Percentiles rank a stretch among this genome's conserved stretches.
Conservation (phyloP, 345 rosid genomes). For the Aquilaria yunnanensis region DNA sequence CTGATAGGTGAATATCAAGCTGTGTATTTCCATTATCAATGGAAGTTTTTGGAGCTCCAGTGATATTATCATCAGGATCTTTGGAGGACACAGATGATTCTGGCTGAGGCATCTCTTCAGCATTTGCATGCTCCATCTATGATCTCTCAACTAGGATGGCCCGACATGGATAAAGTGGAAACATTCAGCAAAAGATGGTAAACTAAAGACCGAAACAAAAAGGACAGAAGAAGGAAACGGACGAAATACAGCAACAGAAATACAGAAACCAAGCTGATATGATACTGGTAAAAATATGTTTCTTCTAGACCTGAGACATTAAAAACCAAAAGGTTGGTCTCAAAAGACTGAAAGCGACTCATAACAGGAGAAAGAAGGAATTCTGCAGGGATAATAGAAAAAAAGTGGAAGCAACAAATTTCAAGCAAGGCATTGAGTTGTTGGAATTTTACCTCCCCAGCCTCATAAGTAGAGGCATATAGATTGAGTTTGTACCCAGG, state of each 20-base stretch:
- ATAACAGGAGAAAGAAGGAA: too few species aligned
- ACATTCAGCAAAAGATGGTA: conserved; percentile 1
- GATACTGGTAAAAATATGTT: not conserved
- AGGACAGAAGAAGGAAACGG: conserved; percentile 15
- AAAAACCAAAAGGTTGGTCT: too few species aligned
- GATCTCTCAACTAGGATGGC: too few species aligned
- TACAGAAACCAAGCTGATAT: not conserved
- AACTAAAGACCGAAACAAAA: not conserved
- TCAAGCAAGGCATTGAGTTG: too few species aligned
- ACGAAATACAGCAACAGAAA: not conserved
- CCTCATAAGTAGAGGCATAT: too few species aligned
- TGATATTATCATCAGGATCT: conserved; percentile 5
- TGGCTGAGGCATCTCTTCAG: conserved; percentile 18
- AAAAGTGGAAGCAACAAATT: too few species aligned
- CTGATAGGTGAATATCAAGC: conserved; percentile 9
- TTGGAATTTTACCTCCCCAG: too few species aligned
- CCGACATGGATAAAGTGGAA: conserved; percentile 9
- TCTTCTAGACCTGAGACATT: too few species aligned
- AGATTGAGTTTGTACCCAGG: too few species aligned
- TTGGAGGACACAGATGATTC: conserved; percentile 13
- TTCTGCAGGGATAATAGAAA: too few species aligned
- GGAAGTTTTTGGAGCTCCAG: conserved; percentile 5
- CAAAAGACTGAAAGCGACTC: too few species aligned
- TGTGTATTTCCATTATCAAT: conserved; percentile 14
- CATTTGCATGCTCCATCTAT: conserved; percentile 41